Evolutionary conservation across 352 stramenopile genomes (phyloP), one percentile per base, ranked within the genome.

Genomic region (Globisporangium cederbergense): DNA sequence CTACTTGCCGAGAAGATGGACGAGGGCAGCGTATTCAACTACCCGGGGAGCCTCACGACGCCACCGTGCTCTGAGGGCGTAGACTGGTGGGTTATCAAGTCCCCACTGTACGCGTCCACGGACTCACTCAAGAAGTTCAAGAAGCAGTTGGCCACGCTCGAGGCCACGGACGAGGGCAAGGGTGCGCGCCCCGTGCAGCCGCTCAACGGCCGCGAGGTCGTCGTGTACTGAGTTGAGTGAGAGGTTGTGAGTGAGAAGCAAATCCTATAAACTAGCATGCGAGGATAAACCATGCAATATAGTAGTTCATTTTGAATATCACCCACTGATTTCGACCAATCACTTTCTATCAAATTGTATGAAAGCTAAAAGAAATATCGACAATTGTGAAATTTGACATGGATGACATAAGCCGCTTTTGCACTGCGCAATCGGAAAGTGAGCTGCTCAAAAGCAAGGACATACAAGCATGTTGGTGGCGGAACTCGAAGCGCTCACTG

Each of bases 21-120:
- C 60, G 52, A 68, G 45, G 49, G 60, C 22, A 52, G 36, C 28
- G 50, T 91, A 22, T 86, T 88, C 67, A 91, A 91, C 72, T 91
- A 91, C 75, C 59, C 76, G 0, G 82, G 82, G n/a, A 89, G 82
- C 20, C 70, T 88, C 16, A 91, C 79, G 20, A 88, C 76, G 1
- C 82, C 82, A 0, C 58, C 46, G 13, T 91, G 82, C 38, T 59
- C 67, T 47, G 82, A 89, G 60, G 78, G 60, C 46, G 82, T 77
- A 1, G 72, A 88, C 61, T 91, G 82, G 82, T 91, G 79, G 78
- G 73, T 91, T 22, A 64, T 89, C 47, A 53, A 82, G 32, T 59
- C 43, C 3, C 51, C 60, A 13, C 22, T 71, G 18, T 40, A 22
- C 18, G 60, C 53, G 22, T 45, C 59, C 4, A 22, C 20, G n/a